phyloP scores from a whole-genome alignment of 148 eudicot genomes.

The Mesembryanthemum crystallinum region DNA sequence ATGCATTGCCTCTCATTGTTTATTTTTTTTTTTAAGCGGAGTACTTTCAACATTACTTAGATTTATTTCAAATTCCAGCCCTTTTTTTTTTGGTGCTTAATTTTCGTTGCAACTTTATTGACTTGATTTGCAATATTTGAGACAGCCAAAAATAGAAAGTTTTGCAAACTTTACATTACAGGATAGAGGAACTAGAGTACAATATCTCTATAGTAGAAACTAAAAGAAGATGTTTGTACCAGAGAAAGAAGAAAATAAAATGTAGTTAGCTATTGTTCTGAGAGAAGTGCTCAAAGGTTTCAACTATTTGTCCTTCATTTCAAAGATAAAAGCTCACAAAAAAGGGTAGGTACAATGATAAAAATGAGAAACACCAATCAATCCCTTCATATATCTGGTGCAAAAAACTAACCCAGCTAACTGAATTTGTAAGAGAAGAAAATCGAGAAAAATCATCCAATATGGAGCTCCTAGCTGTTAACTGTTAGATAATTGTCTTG shows the following conservation, averaged over 20 bases:
- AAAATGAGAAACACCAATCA: background rate
- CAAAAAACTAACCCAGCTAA: background rate
- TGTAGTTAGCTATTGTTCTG: background rate
- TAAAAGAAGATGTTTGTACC: background rate
- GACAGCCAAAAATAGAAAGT: too few relatives aligned
- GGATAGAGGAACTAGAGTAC: background rate
- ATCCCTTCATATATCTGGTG: background rate
- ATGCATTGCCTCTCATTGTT: too few relatives aligned
- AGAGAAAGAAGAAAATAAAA: background rate
- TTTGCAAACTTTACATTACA: too few relatives aligned
- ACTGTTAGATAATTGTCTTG: background rate
- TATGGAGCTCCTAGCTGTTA: background rate
- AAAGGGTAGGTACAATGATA: background rate
- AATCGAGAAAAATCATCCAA: background rate
- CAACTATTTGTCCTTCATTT: background rate
- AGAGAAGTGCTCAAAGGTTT: background rate
- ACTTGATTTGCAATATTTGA: too few relatives aligned
- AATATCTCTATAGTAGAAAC: too few relatives aligned
- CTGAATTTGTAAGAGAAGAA: background rate
- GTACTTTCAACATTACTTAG: too few relatives aligned
- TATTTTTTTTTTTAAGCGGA: too few relatives aligned
- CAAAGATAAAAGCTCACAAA: background rate
- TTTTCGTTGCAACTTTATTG: too few relatives aligned
- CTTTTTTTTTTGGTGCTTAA: too few relatives aligned
- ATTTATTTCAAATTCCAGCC: too few relatives aligned